Evolutionary conservation across 1,284 basidiomycete genomes (phyloP).

Genomic region (Sanghuangporus sanghuang): DNA sequence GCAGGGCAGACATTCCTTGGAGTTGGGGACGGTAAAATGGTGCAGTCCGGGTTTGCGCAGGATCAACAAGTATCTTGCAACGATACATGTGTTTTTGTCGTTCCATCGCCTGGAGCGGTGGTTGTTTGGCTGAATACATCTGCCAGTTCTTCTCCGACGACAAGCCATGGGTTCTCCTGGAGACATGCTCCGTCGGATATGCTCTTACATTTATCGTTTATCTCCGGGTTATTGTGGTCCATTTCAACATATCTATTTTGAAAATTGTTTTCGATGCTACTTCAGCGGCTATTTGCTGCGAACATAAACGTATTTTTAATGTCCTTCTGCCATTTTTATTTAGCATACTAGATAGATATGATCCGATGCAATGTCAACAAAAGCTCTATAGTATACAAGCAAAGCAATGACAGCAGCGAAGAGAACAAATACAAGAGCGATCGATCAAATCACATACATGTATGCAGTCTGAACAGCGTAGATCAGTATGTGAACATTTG

Average conservation of each 20-base stretch:
- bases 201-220: not conserved
- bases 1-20: slow-evolving; percentile 40
- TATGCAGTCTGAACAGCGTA: not conserved
- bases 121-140: slow-evolving; percentile 28
- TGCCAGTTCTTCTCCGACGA: not conserved
- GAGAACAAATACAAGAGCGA: too few species aligned
- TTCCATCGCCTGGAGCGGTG: slow-evolving; percentile 40
- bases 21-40: slow-evolving; percentile 32
- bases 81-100: slow-evolving; percentile 35
- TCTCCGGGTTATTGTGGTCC: not conserved
- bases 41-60: slow-evolving; percentile 35
- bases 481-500: not conserved
- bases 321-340: not conserved
- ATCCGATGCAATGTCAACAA: not conserved
- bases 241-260: too few species aligned
- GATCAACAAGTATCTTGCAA: slow-evolving; percentile 35
- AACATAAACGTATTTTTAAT: too few species aligned
- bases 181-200: not conserved
- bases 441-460: too few species aligned
- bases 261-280: too few species aligned
- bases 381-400: not conserved
- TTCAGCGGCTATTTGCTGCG: too few species aligned
- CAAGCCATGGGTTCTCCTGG: not conserved
- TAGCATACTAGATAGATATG: not conserved
- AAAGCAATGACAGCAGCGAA: not conserved